These are phyloP conservation scores for Tilletia walkeri DNA, from an alignment of 1,284 basidiomycete genomes.

Conservation along the genomic window DNA sequence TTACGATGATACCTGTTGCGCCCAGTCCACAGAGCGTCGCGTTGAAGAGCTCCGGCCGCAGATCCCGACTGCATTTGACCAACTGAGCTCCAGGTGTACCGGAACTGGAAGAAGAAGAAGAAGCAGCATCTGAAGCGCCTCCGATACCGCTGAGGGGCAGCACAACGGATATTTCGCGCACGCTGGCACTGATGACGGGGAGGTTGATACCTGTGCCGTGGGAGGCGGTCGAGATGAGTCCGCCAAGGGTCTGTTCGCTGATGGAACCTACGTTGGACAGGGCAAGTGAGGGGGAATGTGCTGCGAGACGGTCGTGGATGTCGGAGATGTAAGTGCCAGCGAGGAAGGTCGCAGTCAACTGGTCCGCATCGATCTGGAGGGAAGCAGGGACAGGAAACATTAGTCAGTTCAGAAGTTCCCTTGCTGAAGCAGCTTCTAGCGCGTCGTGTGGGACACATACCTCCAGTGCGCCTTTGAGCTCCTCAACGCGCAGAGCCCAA, in stretches of 20 bases:
- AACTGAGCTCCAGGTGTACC: constrained; percentile 68
- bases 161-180: constrained; percentile 72
- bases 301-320: constrained; percentile 61
- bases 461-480: constrained; percentile 42
- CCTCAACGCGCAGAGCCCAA: constrained; percentile 52
- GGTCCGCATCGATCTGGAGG: constrained; percentile 55
- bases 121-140: not conserved
- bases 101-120: constrained; percentile 1
- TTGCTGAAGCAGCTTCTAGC: constrained; percentile 17
- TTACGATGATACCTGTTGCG: constrained; percentile 83
- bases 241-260: constrained; percentile 93
- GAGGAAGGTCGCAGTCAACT: constrained; percentile 47
- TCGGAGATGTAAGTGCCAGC: constrained; percentile 56
- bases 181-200: constrained; percentile 79
- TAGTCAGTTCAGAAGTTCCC: constrained; percentile 1
- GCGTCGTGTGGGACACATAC: not conserved
- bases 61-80: constrained; percentile 68
- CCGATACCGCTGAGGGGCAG: constrained; percentile 29
- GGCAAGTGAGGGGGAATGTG: constrained; percentile 67
- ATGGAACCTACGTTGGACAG: constrained; percentile 93
- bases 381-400: constrained; percentile 13
- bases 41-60: constrained; percentile 75
- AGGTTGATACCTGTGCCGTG: constrained; percentile 84
- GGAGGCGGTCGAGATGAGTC: constrained; percentile 88
- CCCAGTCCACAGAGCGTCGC: constrained; percentile 92